Evolutionary conservation across 345 rosid genomes (phyloP), one percentile per base, ranked within the genome.

Genomic region (Sisymbrium altissimum): DNA sequence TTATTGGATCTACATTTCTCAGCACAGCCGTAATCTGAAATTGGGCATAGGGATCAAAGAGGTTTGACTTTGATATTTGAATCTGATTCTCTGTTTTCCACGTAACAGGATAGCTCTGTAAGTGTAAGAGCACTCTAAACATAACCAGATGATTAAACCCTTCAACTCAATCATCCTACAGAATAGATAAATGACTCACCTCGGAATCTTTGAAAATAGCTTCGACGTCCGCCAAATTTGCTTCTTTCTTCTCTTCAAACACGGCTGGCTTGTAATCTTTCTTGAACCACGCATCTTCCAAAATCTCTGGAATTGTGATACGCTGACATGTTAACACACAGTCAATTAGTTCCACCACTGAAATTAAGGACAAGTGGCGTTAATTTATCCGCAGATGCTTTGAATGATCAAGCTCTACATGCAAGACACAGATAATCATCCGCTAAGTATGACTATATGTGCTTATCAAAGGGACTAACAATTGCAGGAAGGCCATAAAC

Each of bases 271-370:
- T 85, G 62, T 87, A 92, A 81, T 70, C 87, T 83, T 81, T 87
- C 80, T 84, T 87, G 81, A 95, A 95, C 99, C 99, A 95, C 59
- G 64, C 86, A 79, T 92, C 87, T 77, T 84, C 88, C 80, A 90
- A 79, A 67, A 92, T 83, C 83, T 92, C 97, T 1, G 91, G 83
- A 70, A 95, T 74, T 13, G 91, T 87, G 58, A 95, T 84, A 35
- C 99, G 99, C 99, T 95, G 91, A 70, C 55, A 77, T 36, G 63
- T 36, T 40, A 58, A 77, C 17, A 67, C 53, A 63, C 13, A 40
- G 17, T 71, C 72, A 32, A 55, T 77, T 65, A 71, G 72, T 58
- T 65, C 56, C 54, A 64, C 25, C 23, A 13, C 33, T 35, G 35
- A 46, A 54, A 46, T 14, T 14, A 55, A 74, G 67, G 13, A 61